phyloP scores from a whole-genome alignment of 768 basidiomycete genomes.

The Russula emetica region DNA sequence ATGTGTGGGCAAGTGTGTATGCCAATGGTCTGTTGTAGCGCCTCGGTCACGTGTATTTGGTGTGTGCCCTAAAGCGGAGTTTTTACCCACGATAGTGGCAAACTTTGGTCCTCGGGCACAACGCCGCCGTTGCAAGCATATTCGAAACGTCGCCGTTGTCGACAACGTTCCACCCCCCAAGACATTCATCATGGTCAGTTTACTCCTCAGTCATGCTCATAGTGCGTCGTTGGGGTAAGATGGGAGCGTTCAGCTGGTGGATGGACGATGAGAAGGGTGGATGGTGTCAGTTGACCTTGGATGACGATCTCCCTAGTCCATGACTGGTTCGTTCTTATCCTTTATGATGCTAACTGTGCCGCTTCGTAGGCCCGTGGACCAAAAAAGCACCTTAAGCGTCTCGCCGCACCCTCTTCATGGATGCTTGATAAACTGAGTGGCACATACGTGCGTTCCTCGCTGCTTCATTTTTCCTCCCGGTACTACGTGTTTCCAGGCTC shows the following conservation, averaged over 20 bases:
- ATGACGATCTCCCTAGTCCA: conserved; percentile 29
- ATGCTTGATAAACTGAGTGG: conserved; percentile 99
- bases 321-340: conserved; percentile 18
- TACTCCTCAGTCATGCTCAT: conserved; percentile 3
- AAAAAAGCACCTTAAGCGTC: conserved; percentile 98
- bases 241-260: conserved; percentile 10
- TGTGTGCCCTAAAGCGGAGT: conserved; percentile 12
- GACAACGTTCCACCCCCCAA: conserved; percentile 36
- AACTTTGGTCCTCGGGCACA: conserved; percentile 16
- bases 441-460: conserved; percentile 67
- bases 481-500: conserved; percentile 53
- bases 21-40: too few relatives aligned
- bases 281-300: conserved; percentile 32
- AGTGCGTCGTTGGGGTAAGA: conserved; percentile 2
- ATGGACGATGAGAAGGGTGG: conserved; percentile 31
- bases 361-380: conserved; percentile 84
- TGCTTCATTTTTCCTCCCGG: background rate
- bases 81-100: conserved; percentile 23
- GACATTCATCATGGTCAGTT: conserved; percentile 39
- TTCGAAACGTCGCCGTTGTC: conserved; percentile 33
- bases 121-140: conserved; percentile 17
- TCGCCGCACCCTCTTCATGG: conserved; percentile 97
- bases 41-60: conserved; percentile 8
- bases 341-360: conserved; percentile 26
- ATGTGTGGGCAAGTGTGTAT: too few relatives aligned